These are phyloP conservation scores for Curvularia spicifera DNA, from an alignment of 2,329 filamentous ascomycete genomes.

Conservation along the genomic window DNA sequence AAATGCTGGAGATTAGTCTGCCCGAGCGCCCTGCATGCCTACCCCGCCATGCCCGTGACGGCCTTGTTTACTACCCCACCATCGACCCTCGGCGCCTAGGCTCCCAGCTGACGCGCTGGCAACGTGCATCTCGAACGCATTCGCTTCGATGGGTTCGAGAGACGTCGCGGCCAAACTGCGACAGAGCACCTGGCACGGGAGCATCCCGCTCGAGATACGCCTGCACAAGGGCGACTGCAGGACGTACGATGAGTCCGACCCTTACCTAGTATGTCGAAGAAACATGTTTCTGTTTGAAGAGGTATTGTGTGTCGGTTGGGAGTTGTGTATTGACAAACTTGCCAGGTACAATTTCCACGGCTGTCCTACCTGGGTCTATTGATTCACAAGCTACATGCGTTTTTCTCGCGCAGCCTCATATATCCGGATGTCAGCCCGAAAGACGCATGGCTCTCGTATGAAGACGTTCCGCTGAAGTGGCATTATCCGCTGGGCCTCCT, in stretches of 20 bases:
- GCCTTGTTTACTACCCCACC: conserved; percentile 15
- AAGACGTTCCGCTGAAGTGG: conserved; percentile 73
- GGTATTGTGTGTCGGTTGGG: background rate
- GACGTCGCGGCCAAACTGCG: conserved; percentile 52
- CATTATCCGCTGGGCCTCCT: conserved; percentile 73
- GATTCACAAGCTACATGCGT: conserved; percentile 66
- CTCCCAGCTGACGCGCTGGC: conserved; percentile 16
- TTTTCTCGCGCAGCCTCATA: conserved; percentile 66
- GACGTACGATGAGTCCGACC: conserved; percentile 64
- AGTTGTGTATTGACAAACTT: conserved; percentile 9
- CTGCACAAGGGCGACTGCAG: conserved; percentile 66
- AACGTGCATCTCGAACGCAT: conserved; percentile 15
- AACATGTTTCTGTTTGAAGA: conserved; percentile 1
- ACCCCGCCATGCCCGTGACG: conserved; percentile 15
- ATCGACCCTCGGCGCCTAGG: conserved; percentile 22
- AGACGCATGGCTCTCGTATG: conserved; percentile 69
- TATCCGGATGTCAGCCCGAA: conserved; percentile 60
- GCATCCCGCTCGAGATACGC: conserved; percentile 65
- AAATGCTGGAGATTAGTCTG: background rate
- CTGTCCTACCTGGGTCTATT: conserved; percentile 73
- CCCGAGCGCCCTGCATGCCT: conserved; percentile 15
- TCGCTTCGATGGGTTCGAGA: conserved; percentile 28
- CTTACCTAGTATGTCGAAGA: conserved; percentile 61
- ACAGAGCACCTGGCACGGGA: conserved; percentile 64
- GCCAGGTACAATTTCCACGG: conserved; percentile 65